A percentile compares a stretch with the other conserved stretches of the same genome.
Evolutionary conservation across 2,329 filamentous ascomycete genomes (phyloP).

Genomic region (Truncatella angustata): DNA sequence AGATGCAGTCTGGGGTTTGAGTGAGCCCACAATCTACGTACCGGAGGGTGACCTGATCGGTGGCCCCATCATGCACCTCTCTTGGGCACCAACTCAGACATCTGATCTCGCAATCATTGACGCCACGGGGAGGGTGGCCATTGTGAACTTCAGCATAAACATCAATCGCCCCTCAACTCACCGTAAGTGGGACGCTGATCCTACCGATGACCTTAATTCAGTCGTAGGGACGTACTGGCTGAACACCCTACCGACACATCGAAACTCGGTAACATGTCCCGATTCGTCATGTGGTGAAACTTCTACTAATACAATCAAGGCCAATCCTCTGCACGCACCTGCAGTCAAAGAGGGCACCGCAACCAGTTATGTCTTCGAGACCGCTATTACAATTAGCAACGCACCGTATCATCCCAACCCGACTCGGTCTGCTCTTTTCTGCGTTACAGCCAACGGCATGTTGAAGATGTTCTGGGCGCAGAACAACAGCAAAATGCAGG

Average conservation of each 20-base stretch:
- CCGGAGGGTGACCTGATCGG: slow-evolving; percentile 61
- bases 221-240: slow-evolving; percentile 89
- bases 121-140: slow-evolving; percentile 70
- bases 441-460: slow-evolving; percentile 70
- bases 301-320: slow-evolving; percentile 28
- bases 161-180: slow-evolving; percentile 69
- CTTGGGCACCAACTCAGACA: slow-evolving; percentile 71
- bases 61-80: slow-evolving; percentile 73
- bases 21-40: slow-evolving; percentile 65
- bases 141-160: slow-evolving; percentile 69
- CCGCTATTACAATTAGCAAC: slow-evolving; percentile 61
- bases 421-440: slow-evolving; percentile 71
- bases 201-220: slow-evolving; percentile 70
- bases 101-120: slow-evolving; percentile 85
- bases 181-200: slow-evolving; percentile 64
- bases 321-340: slow-evolving; percentile 54
- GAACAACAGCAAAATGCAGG: slow-evolving; percentile 68
- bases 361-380: slow-evolving; percentile 66
- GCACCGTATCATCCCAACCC: slow-evolving; percentile 73
- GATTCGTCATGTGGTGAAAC: neutral
- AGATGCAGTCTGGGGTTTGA: slow-evolving; percentile 73
- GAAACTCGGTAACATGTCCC: slow-evolving; percentile 28
- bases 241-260: slow-evolving; percentile 49
- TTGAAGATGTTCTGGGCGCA: slow-evolving; percentile 78
- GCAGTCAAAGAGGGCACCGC: slow-evolving; percentile 59